Percentiles rank a stretch among this genome's conserved stretches.
Evolutionary conservation across 495 filamentous ascomycete genomes (phyloP).

Genomic region (Tuber aestivum): DNA sequence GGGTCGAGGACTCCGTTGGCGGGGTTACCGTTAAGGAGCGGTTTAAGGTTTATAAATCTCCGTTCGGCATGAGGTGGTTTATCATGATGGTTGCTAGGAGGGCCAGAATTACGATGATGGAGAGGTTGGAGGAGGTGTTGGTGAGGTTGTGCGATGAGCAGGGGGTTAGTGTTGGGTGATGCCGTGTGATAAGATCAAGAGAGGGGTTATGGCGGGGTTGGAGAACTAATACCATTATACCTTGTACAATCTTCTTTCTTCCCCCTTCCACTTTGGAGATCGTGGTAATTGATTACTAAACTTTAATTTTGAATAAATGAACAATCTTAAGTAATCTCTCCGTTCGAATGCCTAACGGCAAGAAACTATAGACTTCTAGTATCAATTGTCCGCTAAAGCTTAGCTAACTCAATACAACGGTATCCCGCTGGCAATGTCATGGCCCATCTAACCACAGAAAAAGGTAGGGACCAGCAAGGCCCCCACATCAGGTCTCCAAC

Average conservation of each 20-base stretch:
- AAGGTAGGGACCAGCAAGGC: neutral
- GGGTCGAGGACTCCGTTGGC: neutral
- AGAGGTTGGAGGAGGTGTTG: neutral
- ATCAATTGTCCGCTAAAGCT: neutral
- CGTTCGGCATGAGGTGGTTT: constrained; percentile 19
- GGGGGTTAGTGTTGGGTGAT: neutral
- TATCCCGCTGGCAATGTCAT: neutral
- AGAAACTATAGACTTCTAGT: neutral
- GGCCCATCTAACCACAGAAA: neutral
- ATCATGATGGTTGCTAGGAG: constrained; percentile 6
- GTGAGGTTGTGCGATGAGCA: neutral
- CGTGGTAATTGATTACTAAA: neutral
- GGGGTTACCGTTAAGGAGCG: constrained; percentile 15
- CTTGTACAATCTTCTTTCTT: neutral
- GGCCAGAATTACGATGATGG: constrained; percentile 4
- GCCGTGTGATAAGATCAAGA: neutral
- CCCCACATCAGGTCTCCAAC: neutral
- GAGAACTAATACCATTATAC: neutral
- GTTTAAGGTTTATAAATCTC: constrained; percentile 9
- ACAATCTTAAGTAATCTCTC: neutral
- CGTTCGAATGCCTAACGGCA: neutral
- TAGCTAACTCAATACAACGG: neutral
- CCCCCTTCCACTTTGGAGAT: neutral
- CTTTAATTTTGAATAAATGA: neutral
- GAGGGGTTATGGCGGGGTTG: neutral